Evolutionary conservation across 441 rosid genomes (phyloP), one percentile per base, ranked within the genome.

Genomic region (Pelargonium myrrhifolium): DNA sequence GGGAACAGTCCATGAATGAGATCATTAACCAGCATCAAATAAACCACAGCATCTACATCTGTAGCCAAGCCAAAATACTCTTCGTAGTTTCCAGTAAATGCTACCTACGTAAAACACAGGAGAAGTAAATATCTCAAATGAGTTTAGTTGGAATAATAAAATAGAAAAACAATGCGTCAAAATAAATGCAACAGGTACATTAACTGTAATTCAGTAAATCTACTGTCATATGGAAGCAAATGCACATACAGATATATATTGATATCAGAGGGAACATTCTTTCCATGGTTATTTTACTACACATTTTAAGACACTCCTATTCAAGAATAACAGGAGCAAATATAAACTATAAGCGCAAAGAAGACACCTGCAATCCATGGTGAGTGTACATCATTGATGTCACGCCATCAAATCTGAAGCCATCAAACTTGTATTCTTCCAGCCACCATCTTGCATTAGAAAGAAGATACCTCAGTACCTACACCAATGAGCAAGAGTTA

Each of bases 401-500:
- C 73, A 94, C 99, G 56, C 98, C 99, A 82, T 94, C 98, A 84
- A 92, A 94, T 82, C 99, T 92, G 80, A 87, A 94, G 43, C 99
- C 99, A 83, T 92, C 99, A 71, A 94, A 92, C 78, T 87, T 88
- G 73, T 83, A 94, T 77, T 94, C 98, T 63, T 94, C 98, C 62
- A 94, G 85, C 99, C 99, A 94, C 99, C 99, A 94, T 78, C 99
- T 85, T 60, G 98, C 99, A 79, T 94, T 94, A 55, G 99, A 94
- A 56, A 92, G 86, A 72, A 92, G 98, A 84, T 64, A 92, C 77
- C 99, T 78, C 22, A 94, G 70, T 42, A 92, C 99, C 99, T 94
- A 65, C 66, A 84, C 72, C 70, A 76, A 71, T 67, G 63, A 59
- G 65, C 61, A 69, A 56, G 58, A 63, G 63, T 35, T 58, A 67